Evolutionary conservation across 2,329 filamentous ascomycete species (phyloP).

Genomic region (Pezicula carpinea): DNA sequence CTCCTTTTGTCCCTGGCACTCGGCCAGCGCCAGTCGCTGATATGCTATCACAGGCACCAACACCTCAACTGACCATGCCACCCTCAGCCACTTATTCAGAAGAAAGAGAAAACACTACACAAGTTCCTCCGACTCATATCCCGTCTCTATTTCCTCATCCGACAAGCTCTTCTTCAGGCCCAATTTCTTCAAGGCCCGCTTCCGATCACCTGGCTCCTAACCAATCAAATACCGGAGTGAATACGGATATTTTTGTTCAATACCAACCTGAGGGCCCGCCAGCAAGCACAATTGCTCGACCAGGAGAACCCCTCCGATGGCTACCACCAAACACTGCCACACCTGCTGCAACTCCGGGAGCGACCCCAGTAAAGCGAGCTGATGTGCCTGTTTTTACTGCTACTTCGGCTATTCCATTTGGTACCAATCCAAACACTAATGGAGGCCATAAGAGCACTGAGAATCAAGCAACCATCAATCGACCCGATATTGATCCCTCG

Average conservation of each 20-base stretch:
- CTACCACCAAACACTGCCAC: conserved; percentile 40
- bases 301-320: conserved; percentile 43
- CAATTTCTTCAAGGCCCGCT: neutral
- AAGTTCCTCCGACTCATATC: no score
- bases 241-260: conserved; percentile 43
- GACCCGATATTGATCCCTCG: conserved; percentile 13
- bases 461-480: conserved; percentile 10
- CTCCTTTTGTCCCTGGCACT: neutral
- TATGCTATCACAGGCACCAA: conserved; percentile 8
- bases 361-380: conserved; percentile 18
- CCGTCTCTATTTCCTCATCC: conserved; percentile 18
- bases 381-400: conserved; percentile 28
- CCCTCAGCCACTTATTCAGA: conserved; percentile 12
- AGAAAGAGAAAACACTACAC: neutral
- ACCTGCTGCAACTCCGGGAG: conserved; percentile 7
- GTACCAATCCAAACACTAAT: conserved; percentile 6
- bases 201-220: neutral
- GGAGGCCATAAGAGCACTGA: neutral
- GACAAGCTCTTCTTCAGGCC: conserved; percentile 17
- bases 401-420: conserved; percentile 27
- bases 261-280: conserved; percentile 52
- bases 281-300: conserved; percentile 32
- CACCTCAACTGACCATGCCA: conserved; percentile 12
- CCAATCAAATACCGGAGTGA: conserved; percentile 4
- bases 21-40: conserved; percentile 5